Evolutionary conservation across 345 rosid genomes (phyloP), one percentile per base, ranked within the genome.

Genomic region (Rubroshorea leprosula): DNA sequence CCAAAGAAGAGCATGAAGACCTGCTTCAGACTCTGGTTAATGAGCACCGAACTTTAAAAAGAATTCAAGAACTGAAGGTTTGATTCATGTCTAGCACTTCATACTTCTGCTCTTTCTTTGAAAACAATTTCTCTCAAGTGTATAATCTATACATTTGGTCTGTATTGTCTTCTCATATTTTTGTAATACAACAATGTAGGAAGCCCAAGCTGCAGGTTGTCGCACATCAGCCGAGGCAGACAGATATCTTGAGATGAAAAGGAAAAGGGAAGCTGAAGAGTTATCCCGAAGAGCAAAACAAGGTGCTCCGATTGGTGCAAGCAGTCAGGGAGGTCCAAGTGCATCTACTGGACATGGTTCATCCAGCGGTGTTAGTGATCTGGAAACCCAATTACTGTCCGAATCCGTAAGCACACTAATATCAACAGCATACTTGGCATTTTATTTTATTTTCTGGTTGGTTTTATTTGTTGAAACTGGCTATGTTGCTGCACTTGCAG

Each of bases 161-260:
- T n/a, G n/a, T n/a, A n/a, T n/a, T n/a, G n/a, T n/a, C n/a, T n/a
- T n/a, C n/a, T n/a, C n/a, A n/a, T n/a, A n/a, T n/a, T n/a, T n/a
- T n/a, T n/a, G n/a, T n/a, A n/a, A n/a, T n/a, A n/a, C n/a, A n/a
- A n/a, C n/a, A n/a, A 18, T 60, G 56, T 21, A 94, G 99, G 97
- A 90, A 59, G 97, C 99, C 29, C 90, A 75, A 62, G 70, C 80
- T 47, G 96, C 97, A 63, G 97, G 97, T 63, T 94, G 97, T 60
- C 83, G 87, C 12, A 76, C 95, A 21, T 66, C 92, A 25, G 84
- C 83, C 25, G 97, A 90, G 77, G 95, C 95, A 29, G 96, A 90
- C 60, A 74, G 79, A 54, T 83, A 82, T 51, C 60, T 82, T 17
- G 90, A 78, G 58, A 78, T 60, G 47, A 88, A 88, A 54, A 77